phyloP scores from a whole-genome alignment of 129 eudicot genomes.

The Escallonia herrerae region DNA sequence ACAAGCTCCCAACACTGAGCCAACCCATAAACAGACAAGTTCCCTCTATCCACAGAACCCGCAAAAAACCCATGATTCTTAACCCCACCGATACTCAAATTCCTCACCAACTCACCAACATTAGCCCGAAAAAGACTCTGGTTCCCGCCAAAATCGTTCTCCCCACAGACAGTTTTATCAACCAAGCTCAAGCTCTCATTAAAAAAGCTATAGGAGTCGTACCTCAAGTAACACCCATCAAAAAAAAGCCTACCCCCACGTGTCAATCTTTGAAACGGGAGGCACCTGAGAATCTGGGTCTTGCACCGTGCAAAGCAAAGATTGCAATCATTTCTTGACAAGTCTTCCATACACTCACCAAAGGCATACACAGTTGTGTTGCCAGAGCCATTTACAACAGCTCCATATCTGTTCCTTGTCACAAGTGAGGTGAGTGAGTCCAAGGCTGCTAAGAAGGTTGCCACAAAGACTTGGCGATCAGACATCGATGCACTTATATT shows the following conservation, averaged over 20 bases:
- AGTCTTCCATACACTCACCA: slow-evolving; percentile 36
- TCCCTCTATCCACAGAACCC: slow-evolving; percentile 22
- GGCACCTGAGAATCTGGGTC: slow-evolving; percentile 27
- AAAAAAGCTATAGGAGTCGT: slow-evolving; percentile 31
- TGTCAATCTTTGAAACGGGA: slow-evolving; percentile 28
- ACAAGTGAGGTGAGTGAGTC: slow-evolving; percentile 21
- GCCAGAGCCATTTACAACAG: slow-evolving; percentile 11
- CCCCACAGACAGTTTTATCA: slow-evolving; percentile 26
- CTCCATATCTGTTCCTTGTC: slow-evolving; percentile 10
- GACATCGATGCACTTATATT: slow-evolving; percentile 17
- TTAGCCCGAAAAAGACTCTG: slow-evolving; percentile 18
- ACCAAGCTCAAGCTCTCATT: slow-evolving; percentile 25
- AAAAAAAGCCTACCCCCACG: slow-evolving; percentile 29
- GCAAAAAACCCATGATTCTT: slow-evolving; percentile 31
- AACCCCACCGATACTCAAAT: slow-evolving; percentile 15
- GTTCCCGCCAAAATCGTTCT: slow-evolving; percentile 18
- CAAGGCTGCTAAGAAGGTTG: slow-evolving; percentile 29
- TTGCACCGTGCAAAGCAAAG: slow-evolving; percentile 37
- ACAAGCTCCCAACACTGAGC: slow-evolving; percentile 51
- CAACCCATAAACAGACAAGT: slow-evolving; percentile 38
- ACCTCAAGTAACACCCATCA: slow-evolving; percentile 47
- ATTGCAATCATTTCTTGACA: slow-evolving; percentile 26
- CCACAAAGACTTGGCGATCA: slow-evolving; percentile 19
- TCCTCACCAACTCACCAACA: slow-evolving; percentile 21
- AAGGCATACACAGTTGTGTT: slow-evolving; percentile 22